phyloP scores from a whole-genome alignment of 78 protist genomes.

The Planoprotostelium fungivorum region DNA sequence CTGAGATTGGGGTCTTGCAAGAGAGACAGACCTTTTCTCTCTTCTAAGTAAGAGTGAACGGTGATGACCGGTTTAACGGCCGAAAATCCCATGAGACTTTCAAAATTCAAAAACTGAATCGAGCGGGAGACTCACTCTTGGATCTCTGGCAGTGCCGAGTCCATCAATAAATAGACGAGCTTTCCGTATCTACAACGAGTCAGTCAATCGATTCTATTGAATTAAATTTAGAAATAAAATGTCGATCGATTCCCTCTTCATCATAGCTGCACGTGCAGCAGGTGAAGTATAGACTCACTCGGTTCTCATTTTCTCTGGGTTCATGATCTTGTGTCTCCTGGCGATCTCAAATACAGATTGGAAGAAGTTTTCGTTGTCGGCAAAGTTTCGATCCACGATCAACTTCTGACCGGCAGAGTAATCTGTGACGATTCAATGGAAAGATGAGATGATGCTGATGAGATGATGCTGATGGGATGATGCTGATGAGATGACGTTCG shows the following conservation, averaged over 20 bases:
- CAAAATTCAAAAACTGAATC: neutral
- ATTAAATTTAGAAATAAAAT: no score
- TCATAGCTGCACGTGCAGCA: neutral
- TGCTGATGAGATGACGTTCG: no score
- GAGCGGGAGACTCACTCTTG: neutral
- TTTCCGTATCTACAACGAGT: conserved; percentile 81
- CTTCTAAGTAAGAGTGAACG: conserved; percentile 47
- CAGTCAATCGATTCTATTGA: conserved; percentile 19
- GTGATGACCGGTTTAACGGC: conserved; percentile 67
- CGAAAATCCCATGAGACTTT: conserved; percentile 33
- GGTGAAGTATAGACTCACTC: conserved; percentile 29
- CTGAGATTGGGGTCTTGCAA: conserved; percentile 50
- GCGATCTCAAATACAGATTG: conserved; percentile 79
- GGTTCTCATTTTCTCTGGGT: conserved; percentile 81
- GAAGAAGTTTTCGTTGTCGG: conserved; percentile 58
- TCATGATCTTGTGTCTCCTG: conserved; percentile 87
- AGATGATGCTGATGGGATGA: no score
- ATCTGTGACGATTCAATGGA: conserved; percentile 34
- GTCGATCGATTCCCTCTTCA: neutral
- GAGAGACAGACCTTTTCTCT: conserved; percentile 14
- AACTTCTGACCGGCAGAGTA: conserved; percentile 66
- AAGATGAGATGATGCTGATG: neutral
- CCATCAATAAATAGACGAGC: conserved; percentile 80
- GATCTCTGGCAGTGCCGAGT: conserved; percentile 26
- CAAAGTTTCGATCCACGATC: conserved; percentile 60